Conservation (phyloP, 306 rosid genomes). For the Castanopsis chinensis region DNA sequence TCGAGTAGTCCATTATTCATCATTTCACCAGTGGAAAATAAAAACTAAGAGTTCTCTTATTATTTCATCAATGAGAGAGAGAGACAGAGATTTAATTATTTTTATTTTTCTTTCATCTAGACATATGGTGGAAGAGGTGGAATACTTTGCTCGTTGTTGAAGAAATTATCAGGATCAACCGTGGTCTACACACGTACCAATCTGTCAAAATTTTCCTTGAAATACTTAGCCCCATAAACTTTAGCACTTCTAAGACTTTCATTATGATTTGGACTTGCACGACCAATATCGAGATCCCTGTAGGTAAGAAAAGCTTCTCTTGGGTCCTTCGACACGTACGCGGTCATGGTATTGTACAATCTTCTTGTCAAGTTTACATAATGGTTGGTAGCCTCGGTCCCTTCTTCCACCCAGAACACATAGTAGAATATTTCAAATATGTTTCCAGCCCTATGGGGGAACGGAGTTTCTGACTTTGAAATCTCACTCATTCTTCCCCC, state of each 20-base stretch:
- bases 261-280: not conserved
- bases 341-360: conserved; percentile 51
- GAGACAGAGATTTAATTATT: too few relatives aligned
- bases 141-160: conserved; percentile 64
- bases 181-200: conserved; percentile 53
- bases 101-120: too few relatives aligned
- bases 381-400: conserved; percentile 21
- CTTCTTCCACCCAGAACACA: conserved; percentile 39
- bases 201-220: conserved; percentile 46
- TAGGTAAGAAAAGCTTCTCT: conserved; percentile 52
- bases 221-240: conserved; percentile 46
- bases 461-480: conserved; percentile 41
- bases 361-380: conserved; percentile 23
- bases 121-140: conserved; percentile 24
- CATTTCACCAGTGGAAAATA: too few relatives aligned
- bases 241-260: conserved; percentile 27
- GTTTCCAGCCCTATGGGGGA: conserved; percentile 62
- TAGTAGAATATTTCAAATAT: conserved; percentile 49
- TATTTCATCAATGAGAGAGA: too few relatives aligned
- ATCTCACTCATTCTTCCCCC: conserved; percentile 56
- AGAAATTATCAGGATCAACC: conserved; percentile 66
- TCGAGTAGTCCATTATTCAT: too few relatives aligned
- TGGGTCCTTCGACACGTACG: conserved; percentile 62
- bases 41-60: too few relatives aligned
- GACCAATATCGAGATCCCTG: conserved; percentile 65